Percentiles rank a stretch among this genome's conserved stretches.
These are phyloP conservation scores for Wickerhamiella azymoides DNA, from an alignment of 805 yeast species.

Conservation along the genomic window DNA sequence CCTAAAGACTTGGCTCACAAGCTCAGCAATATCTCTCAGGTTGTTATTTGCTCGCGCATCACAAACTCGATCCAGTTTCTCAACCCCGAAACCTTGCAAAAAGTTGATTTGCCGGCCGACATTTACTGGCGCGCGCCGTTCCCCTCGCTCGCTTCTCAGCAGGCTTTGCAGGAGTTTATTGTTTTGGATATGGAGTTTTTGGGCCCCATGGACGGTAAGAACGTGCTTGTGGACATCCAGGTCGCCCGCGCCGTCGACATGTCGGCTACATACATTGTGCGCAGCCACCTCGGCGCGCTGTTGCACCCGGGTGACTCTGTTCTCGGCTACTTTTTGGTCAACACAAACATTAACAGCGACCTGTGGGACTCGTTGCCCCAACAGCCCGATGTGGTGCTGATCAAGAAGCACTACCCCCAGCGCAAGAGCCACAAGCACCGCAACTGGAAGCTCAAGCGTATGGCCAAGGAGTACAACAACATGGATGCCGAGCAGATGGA, in stretches of 20 bases:
- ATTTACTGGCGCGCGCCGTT: slow-evolving; percentile 76
- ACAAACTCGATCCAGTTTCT: slow-evolving; percentile 68
- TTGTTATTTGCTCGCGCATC: slow-evolving; percentile 72
- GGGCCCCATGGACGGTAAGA: slow-evolving; percentile 61
- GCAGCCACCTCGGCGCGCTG: slow-evolving; percentile 81
- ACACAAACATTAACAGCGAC: slow-evolving; percentile 71
- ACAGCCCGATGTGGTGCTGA: slow-evolving; percentile 11
- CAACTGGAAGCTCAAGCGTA: slow-evolving; percentile 90
- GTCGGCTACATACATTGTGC: slow-evolving; percentile 60
- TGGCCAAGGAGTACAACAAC: slow-evolving; percentile 73
- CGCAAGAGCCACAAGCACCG: slow-evolving; percentile 64
- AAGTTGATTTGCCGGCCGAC: slow-evolving; percentile 54
- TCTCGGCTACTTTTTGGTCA: slow-evolving; percentile 69
- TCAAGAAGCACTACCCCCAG: slow-evolving; percentile 55
- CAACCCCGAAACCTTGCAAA: slow-evolving; percentile 66
- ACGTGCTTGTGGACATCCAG: slow-evolving; percentile 72
- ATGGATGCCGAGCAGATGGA: slow-evolving; percentile 56
- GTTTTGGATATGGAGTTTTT: slow-evolving; percentile 86
- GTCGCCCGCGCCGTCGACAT: slow-evolving; percentile 71
- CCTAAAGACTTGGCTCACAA: slow-evolving; percentile 72
- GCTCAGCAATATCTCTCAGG: slow-evolving; percentile 63
- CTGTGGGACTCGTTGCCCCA: slow-evolving; percentile 53
- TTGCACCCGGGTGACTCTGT: slow-evolving; percentile 90
- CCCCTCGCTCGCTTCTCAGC: slow-evolving; percentile 47
- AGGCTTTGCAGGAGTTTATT: slow-evolving; percentile 64